phyloP scores from a whole-genome alignment of 495 filamentous ascomycete genomes.

The Hypoxylon perforatum region DNA sequence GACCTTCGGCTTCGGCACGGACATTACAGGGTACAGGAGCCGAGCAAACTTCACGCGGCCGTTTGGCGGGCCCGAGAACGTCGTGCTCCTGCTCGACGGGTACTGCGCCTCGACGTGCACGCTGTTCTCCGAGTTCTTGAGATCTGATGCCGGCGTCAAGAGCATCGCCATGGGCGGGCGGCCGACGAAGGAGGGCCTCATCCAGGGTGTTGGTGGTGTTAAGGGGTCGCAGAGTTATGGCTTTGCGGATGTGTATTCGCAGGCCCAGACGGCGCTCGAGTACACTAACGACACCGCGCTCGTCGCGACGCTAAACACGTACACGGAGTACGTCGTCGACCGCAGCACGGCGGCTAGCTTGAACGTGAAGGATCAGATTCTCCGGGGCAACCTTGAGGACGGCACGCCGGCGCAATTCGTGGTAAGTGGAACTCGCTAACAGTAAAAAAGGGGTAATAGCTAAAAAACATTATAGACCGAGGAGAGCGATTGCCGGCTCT shows the following conservation, averaged over 20 bases:
- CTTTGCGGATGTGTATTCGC: slow-evolving; percentile 42
- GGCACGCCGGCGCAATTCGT: slow-evolving; percentile 61
- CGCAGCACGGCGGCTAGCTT: slow-evolving; percentile 45
- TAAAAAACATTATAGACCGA: too few relatives aligned
- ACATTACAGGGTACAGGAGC: slow-evolving; percentile 57
- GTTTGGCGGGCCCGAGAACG: slow-evolving; percentile 53
- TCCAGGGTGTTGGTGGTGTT: slow-evolving; percentile 71
- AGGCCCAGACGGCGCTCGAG: slow-evolving; percentile 46
- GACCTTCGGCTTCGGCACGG: slow-evolving; percentile 51
- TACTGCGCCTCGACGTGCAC: slow-evolving; percentile 74
- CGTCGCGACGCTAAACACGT: slow-evolving; percentile 62
- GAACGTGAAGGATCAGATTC: slow-evolving; percentile 57
- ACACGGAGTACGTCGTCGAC: slow-evolving; percentile 54
- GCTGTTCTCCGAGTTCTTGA: slow-evolving; percentile 67
- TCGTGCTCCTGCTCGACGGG: slow-evolving; percentile 66
- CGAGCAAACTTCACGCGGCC: slow-evolving; percentile 55
- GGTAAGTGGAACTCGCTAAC: too few relatives aligned
- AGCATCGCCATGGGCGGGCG: slow-evolving; percentile 72
- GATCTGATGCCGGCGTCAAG: slow-evolving; percentile 65
- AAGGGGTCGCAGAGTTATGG: slow-evolving; percentile 61
- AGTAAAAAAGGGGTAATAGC: too few relatives aligned
- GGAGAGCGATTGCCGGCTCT: slow-evolving; percentile 66
- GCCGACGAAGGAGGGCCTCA: slow-evolving; percentile 60
- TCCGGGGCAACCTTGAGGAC: slow-evolving; percentile 48
- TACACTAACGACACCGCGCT: slow-evolving; percentile 45